phyloP scores from a whole-genome alignment of 495 filamentous ascomycete species.

The Sporormia fimetaria region DNA sequence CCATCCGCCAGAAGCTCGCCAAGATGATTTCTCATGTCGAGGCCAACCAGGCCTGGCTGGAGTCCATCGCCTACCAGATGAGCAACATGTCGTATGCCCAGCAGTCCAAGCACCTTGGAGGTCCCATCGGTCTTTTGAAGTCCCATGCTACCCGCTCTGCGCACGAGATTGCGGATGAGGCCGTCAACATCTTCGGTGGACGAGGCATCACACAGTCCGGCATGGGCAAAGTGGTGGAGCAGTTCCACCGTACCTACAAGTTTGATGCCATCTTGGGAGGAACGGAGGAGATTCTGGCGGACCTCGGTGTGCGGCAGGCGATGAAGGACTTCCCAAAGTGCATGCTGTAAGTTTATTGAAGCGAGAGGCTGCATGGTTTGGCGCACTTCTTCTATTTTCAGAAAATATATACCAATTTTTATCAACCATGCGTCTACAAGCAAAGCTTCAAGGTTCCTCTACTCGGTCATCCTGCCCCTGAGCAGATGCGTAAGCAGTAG shows the following conservation, averaged over 20 bases:
- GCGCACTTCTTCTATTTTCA: no score
- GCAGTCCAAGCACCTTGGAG: slow-evolving; percentile 63
- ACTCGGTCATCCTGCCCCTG: slow-evolving; percentile 7
- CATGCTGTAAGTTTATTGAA: no score
- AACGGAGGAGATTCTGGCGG: slow-evolving; percentile 72
- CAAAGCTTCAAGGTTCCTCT: neutral
- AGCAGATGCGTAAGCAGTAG: slow-evolving; percentile 4
- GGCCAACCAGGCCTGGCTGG: slow-evolving; percentile 75
- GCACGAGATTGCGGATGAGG: slow-evolving; percentile 70
- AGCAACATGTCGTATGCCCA: slow-evolving; percentile 70
- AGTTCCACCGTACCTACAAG: slow-evolving; percentile 76
- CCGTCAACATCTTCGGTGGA: slow-evolving; percentile 80
- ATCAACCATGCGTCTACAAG: neutral
- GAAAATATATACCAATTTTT: no score
- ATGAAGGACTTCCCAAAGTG: slow-evolving; percentile 74
- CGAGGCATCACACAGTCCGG: slow-evolving; percentile 69
- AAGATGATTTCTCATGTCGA: slow-evolving; percentile 80
- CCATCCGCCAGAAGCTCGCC: slow-evolving; percentile 79
- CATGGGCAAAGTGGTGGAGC: slow-evolving; percentile 72
- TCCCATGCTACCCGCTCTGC: slow-evolving; percentile 62
- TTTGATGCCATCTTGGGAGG: slow-evolving; percentile 82
- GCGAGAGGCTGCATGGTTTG: no score
- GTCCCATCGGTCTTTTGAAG: slow-evolving; percentile 77
- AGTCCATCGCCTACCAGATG: slow-evolving; percentile 80
- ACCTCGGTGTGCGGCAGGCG: slow-evolving; percentile 72